A percentile compares a stretch with the other conserved stretches of the same genome.
These are phyloP conservation scores for Artemisia annua DNA, from an alignment of 129 eudicot species.

Conservation along the genomic window DNA sequence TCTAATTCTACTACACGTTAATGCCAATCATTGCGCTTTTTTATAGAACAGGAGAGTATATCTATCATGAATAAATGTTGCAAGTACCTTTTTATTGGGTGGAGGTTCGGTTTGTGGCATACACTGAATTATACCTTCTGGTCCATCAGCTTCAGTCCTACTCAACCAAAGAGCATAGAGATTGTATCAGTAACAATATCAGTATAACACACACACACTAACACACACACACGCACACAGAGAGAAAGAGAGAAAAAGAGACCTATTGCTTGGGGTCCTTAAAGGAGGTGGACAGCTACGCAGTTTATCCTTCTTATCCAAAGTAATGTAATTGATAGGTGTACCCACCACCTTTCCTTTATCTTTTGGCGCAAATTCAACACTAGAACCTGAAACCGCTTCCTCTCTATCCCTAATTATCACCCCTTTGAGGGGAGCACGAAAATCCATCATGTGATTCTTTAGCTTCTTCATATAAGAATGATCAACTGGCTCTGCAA, in stretches of 20 bases:
- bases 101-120: conserved; percentile 52
- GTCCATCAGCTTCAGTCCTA: conserved; percentile 41
- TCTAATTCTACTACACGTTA: background rate
- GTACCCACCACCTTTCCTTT: conserved; percentile 14
- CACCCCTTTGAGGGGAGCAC: conserved; percentile 29
- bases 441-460: conserved; percentile 16
- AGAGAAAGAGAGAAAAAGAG: background rate
- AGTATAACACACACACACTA: background rate
- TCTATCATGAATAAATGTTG: conserved; percentile 10
- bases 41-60: background rate
- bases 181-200: conserved; percentile 4
- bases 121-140: conserved; percentile 22
- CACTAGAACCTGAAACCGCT: conserved; percentile 10
- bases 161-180: conserved; percentile 4
- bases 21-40: background rate
- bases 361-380: conserved; percentile 30
- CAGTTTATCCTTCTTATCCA: conserved; percentile 30
- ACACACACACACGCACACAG: background rate
- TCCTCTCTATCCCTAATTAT: conserved; percentile 21
- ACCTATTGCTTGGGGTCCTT: conserved; percentile 26
- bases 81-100: conserved; percentile 55
- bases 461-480: conserved; percentile 19
- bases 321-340: conserved; percentile 4
- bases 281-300: conserved; percentile 33
- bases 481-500: conserved; percentile 24